Evolutionary conservation across 331 rosid species (phyloP), one percentile per base, ranked within the genome.

Genomic region (Pyracantha coccinea): DNA sequence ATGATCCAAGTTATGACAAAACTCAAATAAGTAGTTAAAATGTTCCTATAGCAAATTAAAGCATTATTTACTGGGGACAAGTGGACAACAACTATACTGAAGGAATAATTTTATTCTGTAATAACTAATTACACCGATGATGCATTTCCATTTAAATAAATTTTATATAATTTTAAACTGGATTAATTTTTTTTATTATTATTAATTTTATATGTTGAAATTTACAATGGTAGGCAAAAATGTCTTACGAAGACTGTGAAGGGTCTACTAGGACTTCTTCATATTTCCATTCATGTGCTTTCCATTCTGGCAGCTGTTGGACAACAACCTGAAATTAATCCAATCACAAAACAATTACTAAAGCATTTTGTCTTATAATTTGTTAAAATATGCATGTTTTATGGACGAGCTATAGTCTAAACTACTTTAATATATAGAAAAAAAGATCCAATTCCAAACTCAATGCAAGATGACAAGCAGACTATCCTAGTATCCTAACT

Each of bases 301-400:
- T 92, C 97, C 97, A 92, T 72, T 92, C 96, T 12, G 98, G 98
- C 53, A 92, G 73, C 74, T 92, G 98, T 72, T 92, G 98, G 71
- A 92, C 79, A 76, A 87, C 89, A 75, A 90, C 81, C 98, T 92
- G 80, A 86, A 88, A 55, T 7, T 55, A 57, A 57, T 57, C 62
- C 24, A 57, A 57, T 21, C 2, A 9, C 7, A 21, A 29, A 29
- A 20, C 3, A 50, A 50, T 50, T 6, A 50, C 55, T 6, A 25
- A 25, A 6, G 7, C n/a, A 6, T 10, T 21, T 57, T 45, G 8
- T 45, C 8, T 44, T 68, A 10, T 47, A 38, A 57, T 64, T 23
- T 28, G 35, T 27, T 58, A 67, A 68, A 66, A 57, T 53, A 71
- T 38, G 14, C 45, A 38, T 74, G 41, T 50, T 50, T 50, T 16